phyloP scores from a whole-genome alignment of 176 grass and related monocot species.

The Carex kokanica region DNA sequence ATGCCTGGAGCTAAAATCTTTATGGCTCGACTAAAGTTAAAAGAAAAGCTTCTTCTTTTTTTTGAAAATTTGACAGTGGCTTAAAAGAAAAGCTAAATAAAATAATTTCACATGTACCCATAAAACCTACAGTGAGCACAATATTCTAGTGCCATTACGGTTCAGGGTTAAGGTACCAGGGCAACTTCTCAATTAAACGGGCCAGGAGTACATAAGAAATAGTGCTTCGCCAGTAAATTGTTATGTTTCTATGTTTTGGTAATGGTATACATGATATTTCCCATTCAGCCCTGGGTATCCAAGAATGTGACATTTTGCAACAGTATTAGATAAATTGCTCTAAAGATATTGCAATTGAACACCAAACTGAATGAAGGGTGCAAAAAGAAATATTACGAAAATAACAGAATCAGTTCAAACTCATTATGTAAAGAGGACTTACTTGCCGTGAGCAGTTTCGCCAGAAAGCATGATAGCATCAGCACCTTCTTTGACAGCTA shows the following conservation, averaged over 20 bases:
- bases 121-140: neutral
- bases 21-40: neutral
- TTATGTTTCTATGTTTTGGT: conserved; percentile 1
- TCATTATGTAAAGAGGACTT: conserved; percentile 30
- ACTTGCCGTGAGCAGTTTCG: conserved; percentile 98
- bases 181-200: neutral
- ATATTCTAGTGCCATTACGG: neutral
- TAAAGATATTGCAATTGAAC: neutral
- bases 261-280: neutral
- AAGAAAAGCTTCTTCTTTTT: no score
- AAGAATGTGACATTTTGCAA: conserved; percentile 5
- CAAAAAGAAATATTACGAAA: neutral
- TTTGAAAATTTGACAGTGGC: no score
- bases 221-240: neutral
- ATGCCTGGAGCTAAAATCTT: neutral
- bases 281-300: neutral
- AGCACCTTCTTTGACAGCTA: conserved; percentile 85
- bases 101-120: neutral
- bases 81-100: neutral
- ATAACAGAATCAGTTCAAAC: conserved; percentile 22
- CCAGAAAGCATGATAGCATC: conserved; percentile 98
- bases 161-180: neutral
- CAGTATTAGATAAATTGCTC: neutral
- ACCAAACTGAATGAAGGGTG: conserved; percentile 12
- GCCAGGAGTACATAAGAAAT: neutral